Conservation (phyloP, 352 stramenopile genomes). For the Blastocystis sp. region DNA sequence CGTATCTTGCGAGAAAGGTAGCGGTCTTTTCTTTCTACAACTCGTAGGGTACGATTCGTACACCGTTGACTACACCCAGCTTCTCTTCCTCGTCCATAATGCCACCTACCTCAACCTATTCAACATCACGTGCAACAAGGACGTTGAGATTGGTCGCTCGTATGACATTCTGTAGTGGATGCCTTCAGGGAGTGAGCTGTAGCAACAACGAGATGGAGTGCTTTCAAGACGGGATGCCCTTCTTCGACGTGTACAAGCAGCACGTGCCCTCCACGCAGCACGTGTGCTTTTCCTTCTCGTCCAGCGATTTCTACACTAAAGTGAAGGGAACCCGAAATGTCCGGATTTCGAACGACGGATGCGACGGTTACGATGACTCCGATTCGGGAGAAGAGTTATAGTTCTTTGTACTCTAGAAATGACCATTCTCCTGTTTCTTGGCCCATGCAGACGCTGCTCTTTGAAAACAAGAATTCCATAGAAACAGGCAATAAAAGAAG, state of each 20-base stretch:
- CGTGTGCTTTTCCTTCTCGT: constrained; percentile 17
- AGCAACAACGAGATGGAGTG: constrained; percentile 53
- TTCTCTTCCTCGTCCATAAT: constrained; percentile 51
- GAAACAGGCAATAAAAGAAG: constrained; percentile 19
- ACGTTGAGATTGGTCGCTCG: background rate
- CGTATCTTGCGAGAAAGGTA: constrained; percentile 14
- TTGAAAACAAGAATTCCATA: background rate
- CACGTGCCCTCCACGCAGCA: constrained; percentile 33
- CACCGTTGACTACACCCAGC: background rate
- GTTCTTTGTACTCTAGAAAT: background rate
- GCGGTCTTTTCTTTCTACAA: background rate
- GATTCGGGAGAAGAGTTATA: constrained; percentile 35
- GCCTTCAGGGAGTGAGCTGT: background rate
- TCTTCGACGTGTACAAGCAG: constrained; percentile 20
- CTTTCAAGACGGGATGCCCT: constrained; percentile 30
- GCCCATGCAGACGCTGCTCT: background rate
- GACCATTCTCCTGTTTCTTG: background rate
- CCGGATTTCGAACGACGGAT: constrained; percentile 50
- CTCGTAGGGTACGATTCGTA: constrained; percentile 8
- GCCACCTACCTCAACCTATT: constrained; percentile 32
- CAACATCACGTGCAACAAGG: constrained; percentile 60
- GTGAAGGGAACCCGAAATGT: constrained; percentile 59
- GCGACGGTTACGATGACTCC: background rate
- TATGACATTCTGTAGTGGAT: constrained; percentile 55
- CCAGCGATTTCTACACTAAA: constrained; percentile 29